phyloP scores from a whole-genome alignment of 257 asterid species.

The Capsicum chinense region DNA sequence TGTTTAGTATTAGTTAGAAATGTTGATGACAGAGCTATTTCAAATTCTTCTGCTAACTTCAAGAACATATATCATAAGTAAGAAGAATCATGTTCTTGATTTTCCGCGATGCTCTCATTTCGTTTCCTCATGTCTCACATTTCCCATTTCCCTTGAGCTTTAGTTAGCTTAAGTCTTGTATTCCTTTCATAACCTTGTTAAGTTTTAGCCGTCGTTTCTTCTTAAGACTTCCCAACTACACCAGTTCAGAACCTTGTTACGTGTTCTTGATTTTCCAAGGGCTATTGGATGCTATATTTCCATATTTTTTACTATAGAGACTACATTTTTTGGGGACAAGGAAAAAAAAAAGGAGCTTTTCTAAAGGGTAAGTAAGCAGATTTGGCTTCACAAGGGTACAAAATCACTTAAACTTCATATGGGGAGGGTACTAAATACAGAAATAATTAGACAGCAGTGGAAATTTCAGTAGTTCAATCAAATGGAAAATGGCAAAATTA shows the following conservation, averaged over 20 bases:
- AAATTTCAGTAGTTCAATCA: not conserved
- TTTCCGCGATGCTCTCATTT: not conserved
- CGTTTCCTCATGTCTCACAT: not conserved
- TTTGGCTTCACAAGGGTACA: too few species aligned
- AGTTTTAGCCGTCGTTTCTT: not conserved
- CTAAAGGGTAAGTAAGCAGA: too few species aligned
- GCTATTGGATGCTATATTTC: too few species aligned
- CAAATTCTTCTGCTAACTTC: not conserved
- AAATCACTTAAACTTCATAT: too few species aligned
- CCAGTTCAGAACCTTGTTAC: not conserved
- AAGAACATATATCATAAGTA: slow-evolving; percentile 18
- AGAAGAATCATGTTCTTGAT: not conserved
- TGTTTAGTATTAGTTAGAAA: not conserved
- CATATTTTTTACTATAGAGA: too few species aligned
- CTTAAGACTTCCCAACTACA: not conserved
- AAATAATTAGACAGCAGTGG: too few species aligned
- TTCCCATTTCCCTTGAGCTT: not conserved
- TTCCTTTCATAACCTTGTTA: not conserved
- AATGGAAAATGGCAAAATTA: not conserved
- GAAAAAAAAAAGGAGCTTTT: too few species aligned
- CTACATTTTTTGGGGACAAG: too few species aligned
- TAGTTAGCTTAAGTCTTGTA: not conserved
- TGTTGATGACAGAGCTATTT: not conserved
- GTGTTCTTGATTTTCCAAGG: too few species aligned
- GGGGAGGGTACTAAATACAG: too few species aligned